A percentile compares a stretch with the other conserved stretches of the same genome.
Evolutionary conservation across 805 yeast genomes (phyloP).

Genomic region (Wickerhamiella occidentalis): DNA sequence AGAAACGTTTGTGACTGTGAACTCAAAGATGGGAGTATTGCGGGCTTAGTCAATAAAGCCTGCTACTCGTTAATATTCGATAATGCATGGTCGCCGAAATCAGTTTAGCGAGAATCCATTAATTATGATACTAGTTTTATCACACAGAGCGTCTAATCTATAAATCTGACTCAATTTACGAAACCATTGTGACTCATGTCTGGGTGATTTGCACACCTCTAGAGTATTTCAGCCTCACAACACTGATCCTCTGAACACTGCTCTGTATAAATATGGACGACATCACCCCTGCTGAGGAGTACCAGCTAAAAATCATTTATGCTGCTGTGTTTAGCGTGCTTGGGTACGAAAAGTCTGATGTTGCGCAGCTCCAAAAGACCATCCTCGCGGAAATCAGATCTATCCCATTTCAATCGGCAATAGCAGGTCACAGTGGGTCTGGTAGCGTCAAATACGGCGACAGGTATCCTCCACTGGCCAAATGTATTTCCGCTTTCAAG

Average conservation of each 20-base stretch:
- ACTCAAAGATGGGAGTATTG: too few relatives aligned
- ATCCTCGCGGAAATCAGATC: background rate
- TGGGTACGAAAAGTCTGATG: background rate
- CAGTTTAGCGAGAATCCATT: too few relatives aligned
- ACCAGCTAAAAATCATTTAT: constrained; percentile 1
- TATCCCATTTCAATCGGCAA: background rate
- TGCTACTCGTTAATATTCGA: background rate
- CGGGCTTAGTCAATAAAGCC: too few relatives aligned
- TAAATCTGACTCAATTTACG: too few relatives aligned
- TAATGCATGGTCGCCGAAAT: background rate
- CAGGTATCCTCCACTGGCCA: background rate
- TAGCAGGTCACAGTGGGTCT: background rate
- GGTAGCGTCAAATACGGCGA: background rate
- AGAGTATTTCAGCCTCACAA: too few relatives aligned
- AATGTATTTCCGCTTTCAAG: background rate
- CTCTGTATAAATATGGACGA: background rate
- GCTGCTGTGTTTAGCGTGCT: background rate
- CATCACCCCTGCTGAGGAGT: background rate
- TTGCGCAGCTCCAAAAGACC: background rate
- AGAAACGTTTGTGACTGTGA: too few relatives aligned
- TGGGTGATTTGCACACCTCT: too few relatives aligned
- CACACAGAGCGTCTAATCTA: too few relatives aligned
- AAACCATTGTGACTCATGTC: too few relatives aligned
- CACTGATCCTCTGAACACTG: too few relatives aligned
- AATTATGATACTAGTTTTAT: too few relatives aligned